These are phyloP conservation scores for Mortierella sp. DNA, from an alignment of 371 early-diverging fungal genomes.

Conservation along the genomic window DNA sequence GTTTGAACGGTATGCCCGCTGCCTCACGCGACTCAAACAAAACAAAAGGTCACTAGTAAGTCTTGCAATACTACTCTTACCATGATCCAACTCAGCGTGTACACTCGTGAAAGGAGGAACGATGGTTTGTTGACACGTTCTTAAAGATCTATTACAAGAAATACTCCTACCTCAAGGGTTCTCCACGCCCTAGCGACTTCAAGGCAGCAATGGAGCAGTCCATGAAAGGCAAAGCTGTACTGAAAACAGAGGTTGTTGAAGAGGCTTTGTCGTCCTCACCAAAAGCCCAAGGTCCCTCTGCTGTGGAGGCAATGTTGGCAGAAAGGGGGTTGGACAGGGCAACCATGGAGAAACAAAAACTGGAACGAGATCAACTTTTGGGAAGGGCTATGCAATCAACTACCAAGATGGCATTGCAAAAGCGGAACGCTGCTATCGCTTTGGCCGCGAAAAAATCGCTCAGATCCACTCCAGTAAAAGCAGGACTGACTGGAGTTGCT, in stretches of 20 bases:
- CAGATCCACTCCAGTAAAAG: background rate
- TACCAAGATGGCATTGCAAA: background rate
- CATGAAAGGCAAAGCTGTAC: background rate
- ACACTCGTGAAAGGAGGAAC: no score
- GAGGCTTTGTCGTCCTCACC: background rate
- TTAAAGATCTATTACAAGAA: conserved; percentile 19
- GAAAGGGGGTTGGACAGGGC: background rate
- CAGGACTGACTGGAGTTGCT: conserved; percentile 1
- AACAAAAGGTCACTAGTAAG: conserved; percentile 32
- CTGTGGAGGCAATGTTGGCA: background rate
- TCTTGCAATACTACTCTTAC: background rate
- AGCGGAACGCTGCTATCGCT: conserved; percentile 4
- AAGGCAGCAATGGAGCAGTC: background rate
- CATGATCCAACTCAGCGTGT: no score
- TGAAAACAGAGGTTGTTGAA: background rate
- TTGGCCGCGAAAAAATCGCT: conserved; percentile 4
- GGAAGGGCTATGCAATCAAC: background rate
- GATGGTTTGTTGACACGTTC: no score
- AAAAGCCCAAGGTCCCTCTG: background rate
- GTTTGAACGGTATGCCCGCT: conserved; percentile 25
- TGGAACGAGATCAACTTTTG: conserved; percentile 3
- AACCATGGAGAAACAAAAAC: conserved; percentile 2
- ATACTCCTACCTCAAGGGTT: conserved; percentile 1
- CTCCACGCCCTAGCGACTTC: conserved; percentile 13
- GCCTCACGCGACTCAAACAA: conserved; percentile 24